A percentile compares a stretch with the other conserved stretches of the same genome.
Conservation (phyloP, 1,284 basidiomycete genomes). For the Cryptococcus deneoformans region DNA sequence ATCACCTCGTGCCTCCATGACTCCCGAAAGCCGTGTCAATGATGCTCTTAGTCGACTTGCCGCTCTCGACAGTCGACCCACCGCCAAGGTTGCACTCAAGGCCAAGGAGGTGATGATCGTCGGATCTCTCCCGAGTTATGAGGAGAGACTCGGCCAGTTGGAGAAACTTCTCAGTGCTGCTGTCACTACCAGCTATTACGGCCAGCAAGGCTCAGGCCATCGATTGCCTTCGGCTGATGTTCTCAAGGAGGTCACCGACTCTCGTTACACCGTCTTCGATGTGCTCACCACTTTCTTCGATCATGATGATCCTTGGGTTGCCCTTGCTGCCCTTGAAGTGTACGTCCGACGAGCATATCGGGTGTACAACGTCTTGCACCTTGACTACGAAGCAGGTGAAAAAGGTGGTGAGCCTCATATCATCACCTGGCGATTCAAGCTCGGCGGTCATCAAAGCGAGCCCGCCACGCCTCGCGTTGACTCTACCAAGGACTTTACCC, state of each 20-base stretch:
- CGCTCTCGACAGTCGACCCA: slow-evolving; percentile 78
- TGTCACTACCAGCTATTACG: slow-evolving; percentile 82
- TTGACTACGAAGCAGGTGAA: slow-evolving; percentile 92
- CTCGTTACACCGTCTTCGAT: slow-evolving; percentile 94
- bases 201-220: slow-evolving; percentile 68
- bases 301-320: slow-evolving; percentile 77
- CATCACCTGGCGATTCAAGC: slow-evolving; percentile 90
- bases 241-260: slow-evolving; percentile 91
- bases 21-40: slow-evolving; percentile 42
- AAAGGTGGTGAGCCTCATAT: slow-evolving; percentile 75
- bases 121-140: slow-evolving; percentile 94
- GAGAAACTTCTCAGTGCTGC: slow-evolving; percentile 88
- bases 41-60: slow-evolving; percentile 51
- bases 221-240: slow-evolving; percentile 78
- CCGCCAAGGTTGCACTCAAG: slow-evolving; percentile 85
- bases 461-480: slow-evolving; percentile 76
- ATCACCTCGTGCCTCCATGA: slow-evolving; percentile 67
- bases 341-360: slow-evolving; percentile 91
- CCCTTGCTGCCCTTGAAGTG: slow-evolving; percentile 90
- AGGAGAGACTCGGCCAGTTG: slow-evolving; percentile 92
- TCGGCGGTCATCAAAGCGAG: slow-evolving; percentile 73
- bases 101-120: slow-evolving; percentile 96
- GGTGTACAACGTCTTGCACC: slow-evolving; percentile 85
- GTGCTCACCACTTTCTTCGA: slow-evolving; percentile 96
- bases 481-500: slow-evolving; percentile 50